These are phyloP conservation scores for Heliocybe sulcata DNA, from an alignment of 1,284 basidiomycete genomes.

Conservation along the genomic window DNA sequence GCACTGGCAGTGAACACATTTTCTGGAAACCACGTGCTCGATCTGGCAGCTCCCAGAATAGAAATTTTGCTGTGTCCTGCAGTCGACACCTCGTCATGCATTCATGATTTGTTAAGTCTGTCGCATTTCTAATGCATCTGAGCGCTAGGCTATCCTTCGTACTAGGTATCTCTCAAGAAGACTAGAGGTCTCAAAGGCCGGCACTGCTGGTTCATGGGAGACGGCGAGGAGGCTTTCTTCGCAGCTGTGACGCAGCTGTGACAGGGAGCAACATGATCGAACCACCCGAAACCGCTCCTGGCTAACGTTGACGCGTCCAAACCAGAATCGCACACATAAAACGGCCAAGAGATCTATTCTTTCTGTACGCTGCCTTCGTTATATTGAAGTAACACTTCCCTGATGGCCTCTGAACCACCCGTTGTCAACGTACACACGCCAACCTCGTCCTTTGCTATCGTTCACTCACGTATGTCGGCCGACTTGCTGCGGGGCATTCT, in stretches of 20 bases:
- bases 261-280: neutral
- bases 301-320: neutral
- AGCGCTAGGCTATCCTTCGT: too few relatives aligned
- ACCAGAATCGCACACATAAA: neutral
- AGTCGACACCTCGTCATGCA: too few relatives aligned
- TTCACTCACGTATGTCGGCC: conserved; percentile 56
- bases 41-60: neutral
- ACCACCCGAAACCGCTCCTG: neutral
- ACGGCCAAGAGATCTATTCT: neutral
- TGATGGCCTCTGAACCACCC: conserved; percentile 22
- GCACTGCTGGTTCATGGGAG: too few relatives aligned
- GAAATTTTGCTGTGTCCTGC: too few relatives aligned
- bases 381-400: neutral
- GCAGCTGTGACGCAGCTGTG: neutral
- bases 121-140: too few relatives aligned
- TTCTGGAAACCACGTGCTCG: neutral
- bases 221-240: too few relatives aligned
- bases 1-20: neutral
- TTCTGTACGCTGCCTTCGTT: neutral
- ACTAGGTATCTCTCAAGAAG: too few relatives aligned
- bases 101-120: too few relatives aligned
- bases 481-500: conserved; percentile 2
- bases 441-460: conserved; percentile 58
- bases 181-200: too few relatives aligned
- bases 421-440: conserved; percentile 72